Evolutionary conservation across 352 stramenopile genomes (phyloP).

Genomic region (Phytopythium helicoides): DNA sequence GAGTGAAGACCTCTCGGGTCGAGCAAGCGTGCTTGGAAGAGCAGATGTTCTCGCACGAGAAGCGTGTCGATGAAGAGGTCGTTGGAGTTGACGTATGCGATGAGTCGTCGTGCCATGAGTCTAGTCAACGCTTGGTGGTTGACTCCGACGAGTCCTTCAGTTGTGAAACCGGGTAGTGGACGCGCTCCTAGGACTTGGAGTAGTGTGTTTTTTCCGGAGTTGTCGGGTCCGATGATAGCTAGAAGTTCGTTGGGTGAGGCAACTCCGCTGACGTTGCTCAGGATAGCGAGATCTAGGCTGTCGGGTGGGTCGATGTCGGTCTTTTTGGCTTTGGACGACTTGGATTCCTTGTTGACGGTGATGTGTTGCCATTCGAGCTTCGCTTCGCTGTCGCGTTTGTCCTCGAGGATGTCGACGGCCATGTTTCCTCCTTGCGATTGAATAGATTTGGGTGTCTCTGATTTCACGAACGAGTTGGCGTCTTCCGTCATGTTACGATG

Average conservation of each 20-base stretch:
- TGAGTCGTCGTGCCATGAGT: conserved; percentile 33
- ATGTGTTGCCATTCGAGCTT: background rate
- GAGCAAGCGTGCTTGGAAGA: conserved; percentile 67
- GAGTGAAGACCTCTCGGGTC: conserved; percentile 32
- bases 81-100: too few species aligned
- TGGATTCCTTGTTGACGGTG: background rate
- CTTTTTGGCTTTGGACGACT: background rate
- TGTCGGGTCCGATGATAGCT: too few species aligned
- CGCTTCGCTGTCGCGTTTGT: background rate
- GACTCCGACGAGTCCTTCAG: conserved; percentile 48
- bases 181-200: too few species aligned
- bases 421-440: background rate
- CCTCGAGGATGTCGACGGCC: background rate
- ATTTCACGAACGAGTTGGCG: background rate
- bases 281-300: conserved; percentile 38
- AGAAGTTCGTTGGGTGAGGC: too few species aligned
- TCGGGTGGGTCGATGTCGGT: background rate
- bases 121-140: conserved; percentile 43
- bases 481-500: too few species aligned
- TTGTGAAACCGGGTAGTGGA: too few species aligned
- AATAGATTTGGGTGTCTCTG: background rate
- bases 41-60: conserved; percentile 86
- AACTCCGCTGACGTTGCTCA: conserved; percentile 40
- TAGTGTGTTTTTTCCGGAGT: too few species aligned
- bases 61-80: conserved; percentile 83